Conservation (phyloP, 2,329 filamentous ascomycete species). For the Dactylellina sp. region DNA sequence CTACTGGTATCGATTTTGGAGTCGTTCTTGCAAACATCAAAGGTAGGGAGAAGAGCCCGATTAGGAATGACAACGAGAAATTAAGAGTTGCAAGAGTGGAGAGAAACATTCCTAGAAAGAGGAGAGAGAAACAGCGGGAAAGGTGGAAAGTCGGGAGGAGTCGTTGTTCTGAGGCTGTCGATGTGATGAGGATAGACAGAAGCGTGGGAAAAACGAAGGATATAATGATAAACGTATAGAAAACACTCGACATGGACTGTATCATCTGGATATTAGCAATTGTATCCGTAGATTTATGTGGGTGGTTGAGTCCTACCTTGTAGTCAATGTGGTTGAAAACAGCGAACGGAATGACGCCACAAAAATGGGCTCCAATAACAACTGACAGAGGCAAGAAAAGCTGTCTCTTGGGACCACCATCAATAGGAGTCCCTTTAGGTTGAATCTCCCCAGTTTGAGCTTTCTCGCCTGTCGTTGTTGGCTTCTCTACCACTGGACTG, state of each 20-base stretch:
- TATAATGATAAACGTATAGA: constrained; percentile 70
- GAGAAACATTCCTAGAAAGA: constrained; percentile 89
- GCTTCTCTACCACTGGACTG: constrained; percentile 57
- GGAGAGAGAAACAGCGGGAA: constrained; percentile 89
- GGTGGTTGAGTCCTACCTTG: no score
- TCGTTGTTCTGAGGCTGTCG: constrained; percentile 66
- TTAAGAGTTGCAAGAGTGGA: constrained; percentile 94
- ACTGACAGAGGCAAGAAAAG: constrained; percentile 79
- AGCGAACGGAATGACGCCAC: constrained; percentile 84
- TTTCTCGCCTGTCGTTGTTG: constrained; percentile 57
- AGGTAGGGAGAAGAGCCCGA: constrained; percentile 82
- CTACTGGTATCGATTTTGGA: constrained; percentile 62
- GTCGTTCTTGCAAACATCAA: constrained; percentile 77
- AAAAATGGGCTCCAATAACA: constrained; percentile 78
- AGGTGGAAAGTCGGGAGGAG: constrained; percentile 77
- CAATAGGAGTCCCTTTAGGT: constrained; percentile 56
- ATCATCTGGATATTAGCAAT: constrained; percentile 50
- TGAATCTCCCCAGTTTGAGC: constrained; percentile 57
- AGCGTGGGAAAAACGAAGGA: constrained; percentile 71
- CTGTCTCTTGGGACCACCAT: constrained; percentile 70
- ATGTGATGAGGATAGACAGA: constrained; percentile 70
- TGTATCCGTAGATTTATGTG: no score
- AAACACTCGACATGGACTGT: constrained; percentile 72
- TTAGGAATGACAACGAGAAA: constrained; percentile 87
- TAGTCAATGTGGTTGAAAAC: constrained; percentile 81